A percentile compares a stretch with the other conserved stretches of the same genome.
Evolutionary conservation across 371 early-diverging fungal genomes (phyloP).

Genomic region (Syncephalis plumigaleata): DNA sequence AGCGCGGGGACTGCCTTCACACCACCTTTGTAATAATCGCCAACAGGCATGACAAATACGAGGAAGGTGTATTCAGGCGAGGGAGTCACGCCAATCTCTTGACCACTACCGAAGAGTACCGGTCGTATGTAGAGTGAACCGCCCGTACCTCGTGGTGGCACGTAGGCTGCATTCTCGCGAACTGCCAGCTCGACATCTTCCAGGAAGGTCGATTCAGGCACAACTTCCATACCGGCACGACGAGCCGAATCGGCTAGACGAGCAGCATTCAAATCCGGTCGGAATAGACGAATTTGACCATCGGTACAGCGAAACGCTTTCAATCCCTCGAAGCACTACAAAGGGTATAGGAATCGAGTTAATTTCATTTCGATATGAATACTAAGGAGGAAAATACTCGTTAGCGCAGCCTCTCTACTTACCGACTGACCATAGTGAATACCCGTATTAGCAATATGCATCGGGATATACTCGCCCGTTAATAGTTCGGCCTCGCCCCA

Average conservation of each 20-base stretch:
- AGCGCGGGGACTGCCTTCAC: slow-evolving; percentile 48
- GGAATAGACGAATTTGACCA: slow-evolving; percentile 53
- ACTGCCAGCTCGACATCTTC: slow-evolving; percentile 36
- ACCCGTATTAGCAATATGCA: slow-evolving; percentile 35
- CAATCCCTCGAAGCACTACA: slow-evolving; percentile 60
- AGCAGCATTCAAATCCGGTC: slow-evolving; percentile 51
- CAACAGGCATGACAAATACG: slow-evolving; percentile 55
- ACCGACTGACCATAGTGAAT: slow-evolving; percentile 60
- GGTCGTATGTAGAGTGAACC: slow-evolving; percentile 53
- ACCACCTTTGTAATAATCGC: slow-evolving; percentile 45
- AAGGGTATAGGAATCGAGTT: too few relatives aligned
- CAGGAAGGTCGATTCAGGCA: slow-evolving; percentile 47
- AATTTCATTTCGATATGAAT: too few relatives aligned
- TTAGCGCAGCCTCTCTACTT: too few relatives aligned
- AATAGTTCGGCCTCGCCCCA: slow-evolving; percentile 47
- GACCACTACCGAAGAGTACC: slow-evolving; percentile 50
- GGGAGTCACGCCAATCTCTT: slow-evolving; percentile 41
- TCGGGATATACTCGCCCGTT: slow-evolving; percentile 21
- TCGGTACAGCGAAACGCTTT: slow-evolving; percentile 62
- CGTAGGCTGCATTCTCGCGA: slow-evolving; percentile 43
- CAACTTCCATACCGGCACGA: slow-evolving; percentile 35
- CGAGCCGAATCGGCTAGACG: slow-evolving; percentile 40
- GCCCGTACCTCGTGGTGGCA: slow-evolving; percentile 45
- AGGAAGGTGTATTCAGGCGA: slow-evolving; percentile 54
- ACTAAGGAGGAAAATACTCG: too few relatives aligned